Evolutionary conservation across 495 filamentous ascomycete genomes (phyloP), one percentile per base, ranked within the genome.

Genomic region (Penicillium maclennaniae): DNA sequence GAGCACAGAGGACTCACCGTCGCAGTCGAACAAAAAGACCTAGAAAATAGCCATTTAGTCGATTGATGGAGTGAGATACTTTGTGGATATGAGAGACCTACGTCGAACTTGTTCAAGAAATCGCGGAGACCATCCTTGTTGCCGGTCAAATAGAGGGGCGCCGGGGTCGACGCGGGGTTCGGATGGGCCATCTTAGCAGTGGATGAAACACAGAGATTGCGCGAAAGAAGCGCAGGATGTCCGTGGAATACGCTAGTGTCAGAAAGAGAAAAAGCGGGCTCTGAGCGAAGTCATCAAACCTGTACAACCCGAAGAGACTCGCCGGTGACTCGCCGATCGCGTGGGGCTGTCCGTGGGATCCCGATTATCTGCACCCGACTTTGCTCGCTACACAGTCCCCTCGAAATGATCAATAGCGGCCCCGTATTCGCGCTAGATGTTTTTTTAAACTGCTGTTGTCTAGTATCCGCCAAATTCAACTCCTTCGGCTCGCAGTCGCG

Each of bases 1-100:
- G 6, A 26, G 41, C n/a, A 16, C 15, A 17, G 23, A 37, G 43
- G 12, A 73, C 80, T 55, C 73, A 96, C 92, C 93, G 83, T 98
- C 93, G 70, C 93, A 98, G 66, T 98, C 93, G 59, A 98, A 89
- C 7, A 98, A 75, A 65, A 98, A 97, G 26, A 89, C 83, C 92
- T 97, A 60, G 15, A 45, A 7, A 17, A 14, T 6, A 37, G 8
- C n/a, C 1, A 16, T 28, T 56, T 16, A 58, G 42, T 51, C 39
- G 54, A 39, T 26, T 45, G 10, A 25, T 20, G 17, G 21, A 23
- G 6, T 17, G 10, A 1, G 1, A 12, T 5, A 9, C 23, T 27
- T 19, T 15, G 42, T 6, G 20, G 19, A 6, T 9, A 50, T n/a
- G 31, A 12, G 16, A 38, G 27, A 82, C 91, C 62, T 65, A 96